Base-by-base conservation (phyloP, 148 eudicot species). In the Rhododendron mucronatum region DNA sequence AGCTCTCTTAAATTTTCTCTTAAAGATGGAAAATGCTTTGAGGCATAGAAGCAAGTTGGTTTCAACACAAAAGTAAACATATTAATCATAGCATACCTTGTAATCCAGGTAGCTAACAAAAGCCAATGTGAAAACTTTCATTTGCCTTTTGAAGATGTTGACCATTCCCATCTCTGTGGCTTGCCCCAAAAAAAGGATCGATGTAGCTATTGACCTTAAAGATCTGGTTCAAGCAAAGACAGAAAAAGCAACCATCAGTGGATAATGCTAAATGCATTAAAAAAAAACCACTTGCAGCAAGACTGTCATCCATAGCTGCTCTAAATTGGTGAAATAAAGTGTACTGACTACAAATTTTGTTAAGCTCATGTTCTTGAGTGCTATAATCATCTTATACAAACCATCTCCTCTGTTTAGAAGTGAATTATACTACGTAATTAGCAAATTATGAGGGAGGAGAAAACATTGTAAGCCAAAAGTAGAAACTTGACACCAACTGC, bases 81-180 rank as follows among this genome's bases (percentile, higher is more conserved):
- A 28, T 69, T 12, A 73, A 80, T n/a, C 80, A 39, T 39, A 41
- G 48, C 48, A 11, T 86, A 96, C 99, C 99, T 96, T 96, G 88
- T 96, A 96, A 86, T 96, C 99, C 85, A 96, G 67, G 87, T 96
- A 96, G 87, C 94, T 88, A 59, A 96, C 12, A 86, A 96, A 78
- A 39, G 41, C 41, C 41, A 39, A 39, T 39, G 41, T 39, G 5
- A 39, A 5, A 39, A 39, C 41, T 39, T 92, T 96, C 88, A 93
- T 39, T 41, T 98, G 95, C 91, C 99, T 90, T 88, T 84, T 91
- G 89, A 90, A 94, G 67, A 93, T 92, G 90, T 90, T 92, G 78
- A 94, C 93, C 98, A 95, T 94, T 61, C 91, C 99, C 99, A 96
- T 96, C 82, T 76, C 78, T 84, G 83, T 35, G 33, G 65, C 86